Percentiles rank a stretch among this genome's conserved stretches.
These are phyloP conservation scores for Pleurotus tuoliensis DNA, from an alignment of 768 basidiomycete genomes.

Conservation along the genomic window DNA sequence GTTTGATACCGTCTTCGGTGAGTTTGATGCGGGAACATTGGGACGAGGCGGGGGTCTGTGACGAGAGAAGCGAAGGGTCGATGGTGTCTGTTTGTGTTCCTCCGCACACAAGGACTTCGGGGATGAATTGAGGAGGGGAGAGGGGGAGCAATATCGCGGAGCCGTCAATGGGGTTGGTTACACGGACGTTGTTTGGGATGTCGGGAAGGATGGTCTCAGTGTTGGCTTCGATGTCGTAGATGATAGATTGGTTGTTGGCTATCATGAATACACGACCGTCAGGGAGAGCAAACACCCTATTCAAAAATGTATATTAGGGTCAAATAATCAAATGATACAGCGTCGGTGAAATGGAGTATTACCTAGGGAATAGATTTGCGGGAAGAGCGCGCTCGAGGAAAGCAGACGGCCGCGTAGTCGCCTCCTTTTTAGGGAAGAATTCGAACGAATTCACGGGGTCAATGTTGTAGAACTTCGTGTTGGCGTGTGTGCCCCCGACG, in stretches of 20 bases:
- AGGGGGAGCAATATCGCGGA: slow-evolving; percentile 25
- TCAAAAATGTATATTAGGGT: not conserved
- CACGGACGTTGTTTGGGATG: slow-evolving; percentile 32
- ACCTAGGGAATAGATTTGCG: slow-evolving; percentile 20
- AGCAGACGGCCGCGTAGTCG: slow-evolving; percentile 11
- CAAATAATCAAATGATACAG: not conserved
- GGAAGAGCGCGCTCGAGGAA: slow-evolving; percentile 16
- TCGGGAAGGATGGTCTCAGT: slow-evolving; percentile 29
- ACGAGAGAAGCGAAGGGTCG: slow-evolving; percentile 14
- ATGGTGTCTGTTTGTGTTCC: slow-evolving; percentile 15
- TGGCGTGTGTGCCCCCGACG: slow-evolving; percentile 34
- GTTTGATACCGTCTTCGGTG: slow-evolving; percentile 23
- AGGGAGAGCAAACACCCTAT: slow-evolving; percentile 14
- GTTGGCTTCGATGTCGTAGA: slow-evolving; percentile 26
- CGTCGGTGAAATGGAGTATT: not conserved
- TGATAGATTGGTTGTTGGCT: slow-evolving; percentile 17
- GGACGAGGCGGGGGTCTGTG: slow-evolving; percentile 20
- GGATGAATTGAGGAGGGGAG: slow-evolving; percentile 21
- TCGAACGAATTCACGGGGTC: slow-evolving; percentile 14
- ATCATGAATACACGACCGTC: slow-evolving; percentile 24
- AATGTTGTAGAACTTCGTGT: slow-evolving; percentile 12
- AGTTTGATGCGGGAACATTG: slow-evolving; percentile 31
- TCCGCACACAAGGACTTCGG: slow-evolving; percentile 28
- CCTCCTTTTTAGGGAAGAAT: slow-evolving; percentile 19
- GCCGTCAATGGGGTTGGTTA: slow-evolving; percentile 26